Evolutionary conservation across 2,329 filamentous ascomycete species (phyloP), one percentile per base, ranked within the genome.

Genomic region (Penicillium sp.): DNA sequence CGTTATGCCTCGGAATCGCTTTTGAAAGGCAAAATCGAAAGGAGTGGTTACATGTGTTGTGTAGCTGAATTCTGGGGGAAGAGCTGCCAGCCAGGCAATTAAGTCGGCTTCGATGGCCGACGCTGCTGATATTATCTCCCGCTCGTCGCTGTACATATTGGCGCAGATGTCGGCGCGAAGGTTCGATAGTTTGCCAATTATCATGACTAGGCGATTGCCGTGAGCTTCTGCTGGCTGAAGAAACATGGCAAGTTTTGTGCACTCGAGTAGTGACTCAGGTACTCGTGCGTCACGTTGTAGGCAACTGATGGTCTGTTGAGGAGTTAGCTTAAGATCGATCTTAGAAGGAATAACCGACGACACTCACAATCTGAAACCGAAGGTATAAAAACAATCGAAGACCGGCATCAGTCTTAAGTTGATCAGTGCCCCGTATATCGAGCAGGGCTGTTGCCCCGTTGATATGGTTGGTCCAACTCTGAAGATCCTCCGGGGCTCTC

Each of bases 361-460:
- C n/a, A 66, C 73, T 40, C 70, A 86, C 81, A 70, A 85, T 78
- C 37, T 83, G 81, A 64, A 80, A 85, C 55, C 82, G 79, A 35
- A 86, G 69, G 58, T 85, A 82, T 14, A 85, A 62, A 51, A 85
- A 78, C 5, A 80, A 78, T 34, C 79, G 76, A 58, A 83, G 75
- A 5, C 81, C 80, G 46, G 78, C 74, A 22, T 76, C 70, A 46
- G 64, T 68, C 53, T 74, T 69, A 32, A 77, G 61, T 48, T 75
- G 72, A n/a, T 72, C 62, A 4, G 62, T 52, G 9, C 74, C 75
- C n/a, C 74, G 68, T 39, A 76, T 50, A 55, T 79, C 78, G 18
- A 86, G 72, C n/a, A 88, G 70, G 11, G 85, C 83, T 43, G 82
- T 77, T 2, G 83, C 84, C 1, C 85, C 85, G 62, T 81, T 76